These are phyloP conservation scores for Nannochloris sp. DNA, from an alignment of 139 green algal genomes.

Conservation along the genomic window DNA sequence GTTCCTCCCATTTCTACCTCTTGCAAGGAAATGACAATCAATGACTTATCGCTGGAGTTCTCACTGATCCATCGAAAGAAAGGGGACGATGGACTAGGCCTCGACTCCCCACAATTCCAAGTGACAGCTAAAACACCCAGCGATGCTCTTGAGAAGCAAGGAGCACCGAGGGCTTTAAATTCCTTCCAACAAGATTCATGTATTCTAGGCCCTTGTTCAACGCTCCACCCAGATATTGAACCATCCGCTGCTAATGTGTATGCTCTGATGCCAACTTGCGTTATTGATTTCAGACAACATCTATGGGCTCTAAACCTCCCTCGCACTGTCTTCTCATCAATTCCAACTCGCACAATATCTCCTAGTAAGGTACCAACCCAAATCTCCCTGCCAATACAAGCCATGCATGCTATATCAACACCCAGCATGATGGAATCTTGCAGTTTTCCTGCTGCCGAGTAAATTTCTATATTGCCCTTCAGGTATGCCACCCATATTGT, in stretches of 20 bases:
- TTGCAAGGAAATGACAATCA: conserved; percentile 64
- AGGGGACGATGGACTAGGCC: conserved; percentile 20
- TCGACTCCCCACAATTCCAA: conserved; percentile 77
- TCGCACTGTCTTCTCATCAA: background rate
- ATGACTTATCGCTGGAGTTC: conserved; percentile 17
- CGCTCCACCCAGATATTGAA: conserved; percentile 47
- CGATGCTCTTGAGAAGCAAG: conserved; percentile 5
- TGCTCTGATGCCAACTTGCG: conserved; percentile 28
- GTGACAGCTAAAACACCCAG: conserved; percentile 60
- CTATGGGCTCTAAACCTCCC: conserved; percentile 47
- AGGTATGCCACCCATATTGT: conserved; percentile 50
- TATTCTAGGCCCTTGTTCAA: background rate
- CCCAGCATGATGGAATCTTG: conserved; percentile 21
- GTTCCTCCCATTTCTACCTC: conserved; percentile 82
- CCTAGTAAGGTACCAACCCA: conserved; percentile 57
- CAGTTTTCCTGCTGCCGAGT: conserved; percentile 39
- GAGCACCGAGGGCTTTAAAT: conserved; percentile 13
- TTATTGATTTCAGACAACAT: conserved; percentile 29
- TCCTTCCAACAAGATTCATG: conserved; percentile 1
- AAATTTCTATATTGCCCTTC: conserved; percentile 46
- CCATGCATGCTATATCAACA: conserved; percentile 25
- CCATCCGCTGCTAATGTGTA: conserved; percentile 56
- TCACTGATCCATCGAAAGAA: conserved; percentile 45
- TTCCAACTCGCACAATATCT: conserved; percentile 21
- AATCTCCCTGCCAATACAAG: conserved; percentile 25